Evolutionary conservation across 208 protist genomes (phyloP), one percentile per base, ranked within the genome.

Genomic region (Leishmania arabica): DNA sequence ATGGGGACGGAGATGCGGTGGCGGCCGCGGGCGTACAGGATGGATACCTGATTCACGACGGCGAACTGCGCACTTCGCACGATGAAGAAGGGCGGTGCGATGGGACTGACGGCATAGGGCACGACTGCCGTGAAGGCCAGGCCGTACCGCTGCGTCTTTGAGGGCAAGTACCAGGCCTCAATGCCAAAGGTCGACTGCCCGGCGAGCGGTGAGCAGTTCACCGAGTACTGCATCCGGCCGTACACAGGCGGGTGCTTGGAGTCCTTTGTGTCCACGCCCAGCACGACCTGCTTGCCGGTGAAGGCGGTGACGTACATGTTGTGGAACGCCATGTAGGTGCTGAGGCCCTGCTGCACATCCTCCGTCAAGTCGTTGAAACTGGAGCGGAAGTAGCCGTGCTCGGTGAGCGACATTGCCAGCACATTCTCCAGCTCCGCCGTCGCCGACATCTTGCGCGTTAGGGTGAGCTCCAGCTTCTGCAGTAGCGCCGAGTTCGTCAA

Each of bases 1-100:
- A 97, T 76, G 37, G 95, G 95, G 62, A 97, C 84, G 49, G 84
- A 83, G 77, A 97, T 92, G 71, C 83, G 82, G 86, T 97, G 90
- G 37, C 77, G 54, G 19, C 92, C 92, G 40, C 93, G 90, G 45
- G 64, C 86, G 83, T 95, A 97, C 19, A 96, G 83, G 45, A 97
- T 75, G 13, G 83, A 91, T 3, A 97, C 54, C 80, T 93, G 82
- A 64, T 95, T 95, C 37, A 91, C 87, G 17, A 92, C 85, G 40
- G 80, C 86, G 40, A 84, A 81, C 83, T 89, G 80, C 47, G 80
- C 75, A 73, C 81, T 88, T 53, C 45, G 72, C 1, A 94, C 89
- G 19, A 93, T 47, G 51, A 94, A 94, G 13, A 85, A 45, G 40
- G 86, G 89, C 3, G 82, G 83, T 8, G 83, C 83, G 56, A 92